A percentile compares a stretch with the other conserved stretches of the same genome.
These are phyloP conservation scores for Aspergillus spinulosporus DNA, from an alignment of 2,329 filamentous ascomycete species.

Conservation along the genomic window DNA sequence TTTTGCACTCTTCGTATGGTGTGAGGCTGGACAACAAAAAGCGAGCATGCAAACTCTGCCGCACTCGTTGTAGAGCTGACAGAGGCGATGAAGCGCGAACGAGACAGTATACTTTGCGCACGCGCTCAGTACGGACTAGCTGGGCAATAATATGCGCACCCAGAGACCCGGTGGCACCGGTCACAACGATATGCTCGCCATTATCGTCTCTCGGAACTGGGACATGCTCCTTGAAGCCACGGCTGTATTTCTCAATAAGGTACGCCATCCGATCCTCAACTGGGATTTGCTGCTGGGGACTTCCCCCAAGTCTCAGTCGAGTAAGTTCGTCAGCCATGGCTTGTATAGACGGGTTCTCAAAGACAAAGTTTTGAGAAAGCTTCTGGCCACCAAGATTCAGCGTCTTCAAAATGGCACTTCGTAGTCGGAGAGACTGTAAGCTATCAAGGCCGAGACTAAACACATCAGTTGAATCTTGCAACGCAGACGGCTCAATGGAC, in stretches of 20 bases:
- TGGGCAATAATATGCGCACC: conserved; percentile 59
- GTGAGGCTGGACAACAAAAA: conserved; percentile 14
- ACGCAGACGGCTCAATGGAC: conserved; percentile 16
- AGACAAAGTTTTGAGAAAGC: conserved; percentile 25
- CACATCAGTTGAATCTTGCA: conserved; percentile 22
- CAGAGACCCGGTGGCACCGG: conserved; percentile 65
- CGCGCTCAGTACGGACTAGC: conserved; percentile 41
- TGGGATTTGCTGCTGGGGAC: conserved; percentile 21
- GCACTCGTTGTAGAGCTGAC: conserved; percentile 47
- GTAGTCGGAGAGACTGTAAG: conserved; percentile 25
- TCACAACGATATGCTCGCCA: conserved; percentile 47
- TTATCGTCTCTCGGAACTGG: conserved; percentile 17
- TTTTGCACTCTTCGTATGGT: conserved; percentile 32
- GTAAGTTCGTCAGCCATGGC: conserved; percentile 23
- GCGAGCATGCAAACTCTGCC: conserved; percentile 43
- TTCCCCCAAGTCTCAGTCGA: conserved; percentile 14
- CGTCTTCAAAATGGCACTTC: conserved; percentile 19
- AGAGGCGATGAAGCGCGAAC: conserved; percentile 50
- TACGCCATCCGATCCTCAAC: conserved; percentile 47
- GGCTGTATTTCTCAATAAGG: conserved; percentile 49
- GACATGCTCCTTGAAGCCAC: conserved; percentile 29
- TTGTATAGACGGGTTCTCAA: conserved; percentile 24
- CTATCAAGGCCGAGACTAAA: conserved; percentile 27
- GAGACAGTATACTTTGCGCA: conserved; percentile 54
- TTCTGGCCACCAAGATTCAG: conserved; percentile 18